Evolutionary conservation across 2,329 filamentous ascomycete genomes (phyloP), one percentile per base, ranked within the genome.

Genomic region (Bisporella sp.): DNA sequence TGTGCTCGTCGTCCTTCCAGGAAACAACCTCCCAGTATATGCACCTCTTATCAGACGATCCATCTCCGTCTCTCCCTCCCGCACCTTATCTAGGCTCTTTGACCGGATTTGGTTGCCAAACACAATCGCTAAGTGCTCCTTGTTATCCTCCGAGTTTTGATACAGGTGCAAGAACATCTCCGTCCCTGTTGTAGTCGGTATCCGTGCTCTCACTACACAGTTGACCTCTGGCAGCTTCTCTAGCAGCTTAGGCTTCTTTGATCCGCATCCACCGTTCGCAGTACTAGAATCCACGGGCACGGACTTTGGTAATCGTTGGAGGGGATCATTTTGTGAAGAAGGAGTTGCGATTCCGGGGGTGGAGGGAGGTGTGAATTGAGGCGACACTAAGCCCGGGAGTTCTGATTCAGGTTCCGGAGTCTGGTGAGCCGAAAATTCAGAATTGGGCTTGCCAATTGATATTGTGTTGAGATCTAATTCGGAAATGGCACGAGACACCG

Each of bases 121-220:
- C 0, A 99, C 93, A 64, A 99, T 97, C 13, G 93, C 93, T 47
- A 99, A 72, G 66, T 99, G 93, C 65, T 99, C 93, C 69, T 99
- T 99, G 57, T 85, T 88, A 68, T 99, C 93, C 5, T 89, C 82
- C 61, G 87, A 87, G 69, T 99, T 99, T 56, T 84, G 84, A 71
- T 99, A 99, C 0, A 97, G 75, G 65, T 99, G 92, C 47, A 99
- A 71, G 69, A 95, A 99, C 90, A 99, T 97, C 69, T 99, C 91
- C 8, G 90, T 87, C 4, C 92, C 92, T 0, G 79, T 82, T 2
- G 89, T 92, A 1, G 92, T 97, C 0, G 93, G 93, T 61, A 99
- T 99, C 49, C 93, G 85, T 13, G 93, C 93, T 58, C 93, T 86
- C 45, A 97, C 93, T 57, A 95, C 83, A 71, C 93, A 99, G 66